Conservation (phyloP, 1,284 basidiomycete genomes). For the Cutaneotrichosporon mucoides region DNA sequence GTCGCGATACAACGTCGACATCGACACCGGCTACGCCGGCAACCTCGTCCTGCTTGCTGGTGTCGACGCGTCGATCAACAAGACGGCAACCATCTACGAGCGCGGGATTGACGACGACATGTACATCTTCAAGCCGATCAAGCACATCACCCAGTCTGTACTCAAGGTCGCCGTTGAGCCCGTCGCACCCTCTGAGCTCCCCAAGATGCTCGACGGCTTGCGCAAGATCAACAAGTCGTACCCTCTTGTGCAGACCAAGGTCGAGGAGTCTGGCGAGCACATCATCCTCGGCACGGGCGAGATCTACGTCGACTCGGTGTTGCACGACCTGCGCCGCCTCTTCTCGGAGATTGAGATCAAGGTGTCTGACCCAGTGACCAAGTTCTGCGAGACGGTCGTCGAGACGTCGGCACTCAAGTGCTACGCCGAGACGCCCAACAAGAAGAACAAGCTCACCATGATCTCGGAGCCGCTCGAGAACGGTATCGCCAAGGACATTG, state of each 20-base stretch:
- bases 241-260: slow-evolving; percentile 88
- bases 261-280: slow-evolving; percentile 98
- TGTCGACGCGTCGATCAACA: slow-evolving; percentile 88
- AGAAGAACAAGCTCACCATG: slow-evolving; percentile 98
- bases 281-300: slow-evolving; percentile 96
- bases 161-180: slow-evolving; percentile 98
- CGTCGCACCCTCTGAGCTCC: slow-evolving; percentile 92
- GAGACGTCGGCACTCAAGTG: slow-evolving; percentile 98
- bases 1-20: slow-evolving; percentile 84
- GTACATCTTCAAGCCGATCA: slow-evolving; percentile 90
- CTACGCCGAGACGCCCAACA: slow-evolving; percentile 98
- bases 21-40: slow-evolving; percentile 83
- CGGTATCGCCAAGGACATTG: slow-evolving; percentile 90
- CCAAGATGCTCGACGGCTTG: slow-evolving; percentile 96
- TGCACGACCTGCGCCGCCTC: slow-evolving; percentile 89
- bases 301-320: slow-evolving; percentile 90
- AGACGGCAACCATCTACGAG: slow-evolving; percentile 84
- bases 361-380: slow-evolving; percentile 96
- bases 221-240: slow-evolving; percentile 98
- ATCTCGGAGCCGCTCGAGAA: slow-evolving; percentile 92
- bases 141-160: slow-evolving; percentile 93
- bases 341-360: slow-evolving; percentile 99
- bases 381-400: slow-evolving; percentile 97
- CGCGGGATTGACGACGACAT: slow-evolving; percentile 69
- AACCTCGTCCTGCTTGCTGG: slow-evolving; percentile 90